A percentile compares a stretch with the other conserved stretches of the same genome.
Evolutionary conservation across 1,284 basidiomycete genomes (phyloP).

Genomic region (Papiliotrema fonsecae): DNA sequence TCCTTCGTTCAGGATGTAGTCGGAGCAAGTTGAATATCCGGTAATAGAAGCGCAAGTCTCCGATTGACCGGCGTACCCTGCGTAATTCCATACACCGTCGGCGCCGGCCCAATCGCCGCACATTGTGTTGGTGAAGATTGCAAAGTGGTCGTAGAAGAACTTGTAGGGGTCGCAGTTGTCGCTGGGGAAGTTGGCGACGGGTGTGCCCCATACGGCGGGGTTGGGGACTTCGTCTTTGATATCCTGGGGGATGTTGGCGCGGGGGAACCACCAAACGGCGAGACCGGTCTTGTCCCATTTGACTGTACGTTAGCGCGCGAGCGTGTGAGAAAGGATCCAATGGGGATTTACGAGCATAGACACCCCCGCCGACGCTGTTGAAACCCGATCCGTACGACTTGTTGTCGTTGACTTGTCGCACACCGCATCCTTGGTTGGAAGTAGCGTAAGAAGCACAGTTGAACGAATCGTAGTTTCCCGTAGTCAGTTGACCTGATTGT

Average conservation of each 20-base stretch:
- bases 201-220: constrained; percentile 67
- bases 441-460: constrained; percentile 45
- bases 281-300: constrained; percentile 69
- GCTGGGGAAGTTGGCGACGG: constrained; percentile 69
- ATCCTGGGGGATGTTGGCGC: constrained; percentile 66
- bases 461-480: constrained; percentile 39
- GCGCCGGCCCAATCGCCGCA: constrained; percentile 83
- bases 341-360: constrained; percentile 45
- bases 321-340: neutral
- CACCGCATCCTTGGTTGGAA: constrained; percentile 49
- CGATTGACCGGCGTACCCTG: constrained; percentile 70
- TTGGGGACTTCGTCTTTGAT: constrained; percentile 62
- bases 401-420: constrained; percentile 26
- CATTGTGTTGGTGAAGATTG: constrained; percentile 52
- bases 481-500: constrained; percentile 56
- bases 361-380: constrained; percentile 48
- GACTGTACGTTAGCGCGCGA: constrained; percentile 51
- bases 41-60: constrained; percentile 76
- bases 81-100: constrained; percentile 58
- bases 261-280: constrained; percentile 73
- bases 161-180: constrained; percentile 63
- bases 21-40: constrained; percentile 69
- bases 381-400: constrained; percentile 46
- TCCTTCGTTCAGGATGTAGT: constrained; percentile 68
- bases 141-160: constrained; percentile 69